Evolutionary conservation across 306 rosid species (phyloP).

Genomic region (Vicia villosa): DNA sequence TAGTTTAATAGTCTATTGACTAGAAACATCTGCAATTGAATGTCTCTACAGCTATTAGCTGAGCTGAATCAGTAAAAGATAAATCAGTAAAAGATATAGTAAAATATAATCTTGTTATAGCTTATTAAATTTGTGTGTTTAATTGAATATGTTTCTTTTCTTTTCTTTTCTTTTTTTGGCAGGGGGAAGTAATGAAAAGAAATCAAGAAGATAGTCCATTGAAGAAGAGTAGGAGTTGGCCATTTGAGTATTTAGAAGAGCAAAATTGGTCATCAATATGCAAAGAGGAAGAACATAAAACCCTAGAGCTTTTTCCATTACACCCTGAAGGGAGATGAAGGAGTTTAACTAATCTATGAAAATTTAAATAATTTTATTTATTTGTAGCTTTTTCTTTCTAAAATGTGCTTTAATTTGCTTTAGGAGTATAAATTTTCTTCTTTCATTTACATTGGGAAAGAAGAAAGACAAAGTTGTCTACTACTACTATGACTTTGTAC

Average conservation of each 20-base stretch:
- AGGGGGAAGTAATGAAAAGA: constrained; percentile 52
- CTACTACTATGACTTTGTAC: constrained; percentile 44
- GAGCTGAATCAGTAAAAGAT: no score
- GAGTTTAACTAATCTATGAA: constrained; percentile 22
- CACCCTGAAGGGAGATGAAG: constrained; percentile 85
- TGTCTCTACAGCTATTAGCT: no score
- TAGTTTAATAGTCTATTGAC: no score
- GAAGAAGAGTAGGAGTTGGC: constrained; percentile 85
- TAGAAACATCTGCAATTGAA: no score
- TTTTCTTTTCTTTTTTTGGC: not conserved
- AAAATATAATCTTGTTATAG: not conserved
- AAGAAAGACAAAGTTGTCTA: constrained; percentile 55
- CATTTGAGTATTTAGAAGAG: constrained; percentile 65
- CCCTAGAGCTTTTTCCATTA: constrained; percentile 93
- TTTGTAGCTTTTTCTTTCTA: not conserved
- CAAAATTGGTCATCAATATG: constrained; percentile 38
- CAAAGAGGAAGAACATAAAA: constrained; percentile 65
- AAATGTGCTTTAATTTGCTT: constrained; percentile 45
- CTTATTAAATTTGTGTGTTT: not conserved
- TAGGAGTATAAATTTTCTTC: constrained; percentile 38
- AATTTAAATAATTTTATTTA: constrained; percentile 16
- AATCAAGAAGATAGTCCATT: constrained; percentile 65
- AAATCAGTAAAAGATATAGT: not conserved
- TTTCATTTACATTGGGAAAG: constrained; percentile 60
- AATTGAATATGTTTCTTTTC: not conserved